Evolutionary conservation across 768 basidiomycete species (phyloP), one percentile per base, ranked within the genome.

Genomic region (Pleurotus tuber-regium): DNA sequence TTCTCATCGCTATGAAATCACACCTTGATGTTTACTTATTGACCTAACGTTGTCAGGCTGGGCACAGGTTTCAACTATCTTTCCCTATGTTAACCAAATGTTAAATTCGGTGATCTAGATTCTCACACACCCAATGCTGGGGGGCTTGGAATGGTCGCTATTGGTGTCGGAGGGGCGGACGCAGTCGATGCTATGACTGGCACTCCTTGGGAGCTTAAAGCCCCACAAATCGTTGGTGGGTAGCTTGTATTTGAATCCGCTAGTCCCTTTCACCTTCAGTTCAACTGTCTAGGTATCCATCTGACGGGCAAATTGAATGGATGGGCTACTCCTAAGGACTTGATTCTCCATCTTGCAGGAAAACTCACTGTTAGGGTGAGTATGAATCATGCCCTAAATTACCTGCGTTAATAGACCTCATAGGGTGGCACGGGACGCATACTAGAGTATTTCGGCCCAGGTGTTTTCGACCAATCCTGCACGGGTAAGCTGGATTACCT

Each of bases 101-200:
- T 54, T 25, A 53, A 43, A 23, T 55, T 23, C 16, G 7, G 12
- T 28, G 7, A 49, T 52, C 56, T 66, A 84, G 96, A 98, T 68
- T 95, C 92, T 19, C 97, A 99, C 68, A 98, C 97, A 1, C 97
- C 97, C 1, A 98, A 99, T 65, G 97, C 97, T 46, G 94, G 96
- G 50, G 97, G 97, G 24, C 81, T 99, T 44, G 96, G 97, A 9
- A 80, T 94, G 77, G 80, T 99, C 54, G 97, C 97, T 4, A 97
- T 98, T 49, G 97, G 97, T 46, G 96, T 99, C n/a, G 97, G 97
- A 54, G 97, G 97, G 50, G 97, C 96, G 28, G 97, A 99, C 63
- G 93, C 93, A 19, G 95, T 98, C 16, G 97, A 99, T 67, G 96
- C 94, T 7, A 88, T 99, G 84, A 98, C 95, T 2, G 92, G 89